Percentiles rank a stretch among this genome's conserved stretches.
Evolutionary conservation across 2,329 filamentous ascomycete species (phyloP).

Genomic region (Calonectria leucothoes): DNA sequence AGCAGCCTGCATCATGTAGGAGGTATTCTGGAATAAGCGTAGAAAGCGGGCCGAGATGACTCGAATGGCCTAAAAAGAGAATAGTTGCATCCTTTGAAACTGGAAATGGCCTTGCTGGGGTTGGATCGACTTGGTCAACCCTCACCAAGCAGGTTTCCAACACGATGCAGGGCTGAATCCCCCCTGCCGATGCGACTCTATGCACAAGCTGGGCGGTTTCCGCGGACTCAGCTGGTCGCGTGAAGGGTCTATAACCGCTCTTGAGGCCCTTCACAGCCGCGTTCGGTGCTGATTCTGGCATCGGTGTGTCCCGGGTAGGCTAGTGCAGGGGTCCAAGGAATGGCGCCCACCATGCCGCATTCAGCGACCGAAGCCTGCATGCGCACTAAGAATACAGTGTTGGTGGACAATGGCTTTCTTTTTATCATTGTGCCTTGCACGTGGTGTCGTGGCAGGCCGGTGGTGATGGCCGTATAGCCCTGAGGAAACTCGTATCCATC

Average conservation of each 20-base stretch:
- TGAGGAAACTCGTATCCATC: background rate
- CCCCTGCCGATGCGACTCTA: background rate
- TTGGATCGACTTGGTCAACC: background rate
- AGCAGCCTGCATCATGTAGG: background rate
- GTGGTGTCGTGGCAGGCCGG: background rate
- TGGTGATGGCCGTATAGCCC: background rate
- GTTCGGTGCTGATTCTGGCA: background rate
- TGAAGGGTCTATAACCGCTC: background rate
- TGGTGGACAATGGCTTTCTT: too few species aligned
- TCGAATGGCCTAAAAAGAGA: background rate
- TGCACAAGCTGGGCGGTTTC: background rate
- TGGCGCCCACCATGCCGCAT: background rate
- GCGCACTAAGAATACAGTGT: background rate
- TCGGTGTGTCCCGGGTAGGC: background rate
- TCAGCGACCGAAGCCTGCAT: background rate
- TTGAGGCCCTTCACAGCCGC: background rate
- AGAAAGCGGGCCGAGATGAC: background rate
- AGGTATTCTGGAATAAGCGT: background rate
- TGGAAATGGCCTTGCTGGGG: background rate
- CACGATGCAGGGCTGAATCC: background rate
- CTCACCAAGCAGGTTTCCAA: background rate
- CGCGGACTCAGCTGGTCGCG: background rate
- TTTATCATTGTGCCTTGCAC: background rate
- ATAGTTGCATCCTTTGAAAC: background rate
- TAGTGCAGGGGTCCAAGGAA: background rate